Base-by-base conservation (phyloP, 306 rosid species). In the Fragaria ananassa region DNA sequence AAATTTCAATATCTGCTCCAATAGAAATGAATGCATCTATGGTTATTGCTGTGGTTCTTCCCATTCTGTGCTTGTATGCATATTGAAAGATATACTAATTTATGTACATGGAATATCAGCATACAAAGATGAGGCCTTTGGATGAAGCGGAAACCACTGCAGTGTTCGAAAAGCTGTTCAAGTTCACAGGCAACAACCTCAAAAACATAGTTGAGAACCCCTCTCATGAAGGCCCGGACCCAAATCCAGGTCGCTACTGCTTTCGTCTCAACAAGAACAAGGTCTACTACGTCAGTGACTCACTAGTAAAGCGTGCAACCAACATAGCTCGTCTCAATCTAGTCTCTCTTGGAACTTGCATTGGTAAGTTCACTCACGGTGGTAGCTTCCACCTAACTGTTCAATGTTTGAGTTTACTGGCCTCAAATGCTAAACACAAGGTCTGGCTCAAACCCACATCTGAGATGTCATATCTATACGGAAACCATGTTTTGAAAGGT, bases 401-500 rank as follows among this genome's bases (percentile, higher is more conserved):
- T 10, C 97, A 92, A 51, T 86, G 92, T 12, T 75, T 92, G 14
- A 79, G 83, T 64, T 44, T 92, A 3, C 56, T 90, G 54, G 91
- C 98, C 5, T 56, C 97, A 29, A 90, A 95, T 37, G 96, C 97
- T 8, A 92, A 88, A 71, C 98, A 95, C 80, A 92, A 92, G 87
- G 97, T 92, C 5, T 95, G 97, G 97, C 96, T 95, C 73, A 92
- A 95, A 56, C 91, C 96, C 23, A 89, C 91, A 1, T 90, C 97
- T 0, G 97, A 92, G 90, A 92, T 92, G 98, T 85, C 93, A 0
- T 92, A 88, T 70, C 21, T 95, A 74, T 92, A 95, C 10, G 97
- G 97, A 1, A 92, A 92, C 74, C 97, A 92, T 53, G 97, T 95
- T 34, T 73, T 95, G 81, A 92, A 95, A 81, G 86, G 98, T 21